Base-by-base conservation (phyloP, 306 rosid species). In the Sechiopsis laciniata region DNA sequence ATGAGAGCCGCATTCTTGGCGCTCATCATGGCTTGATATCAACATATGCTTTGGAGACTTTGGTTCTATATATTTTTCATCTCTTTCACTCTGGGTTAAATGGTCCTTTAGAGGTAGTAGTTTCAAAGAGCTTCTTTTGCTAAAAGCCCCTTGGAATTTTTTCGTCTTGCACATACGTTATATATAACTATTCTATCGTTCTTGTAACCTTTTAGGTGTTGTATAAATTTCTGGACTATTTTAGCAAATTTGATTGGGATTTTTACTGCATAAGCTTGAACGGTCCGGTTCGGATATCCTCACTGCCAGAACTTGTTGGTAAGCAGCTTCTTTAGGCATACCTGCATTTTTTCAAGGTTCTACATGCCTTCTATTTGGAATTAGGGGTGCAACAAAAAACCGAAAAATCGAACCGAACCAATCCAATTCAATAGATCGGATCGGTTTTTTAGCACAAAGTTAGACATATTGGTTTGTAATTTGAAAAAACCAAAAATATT, bases 241-340 rank as follows among this genome's bases (percentile, higher is more conserved):
- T 89, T 69, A 84, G 97, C 85, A 89, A 83, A 81, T 92, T 92
- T 80, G 96, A 92, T 75, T 89, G 97, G 97, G 95, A 92, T 75
- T 88, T 85, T 77, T 88, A 78, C 79, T 89, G 95, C 35, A 75
- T 92, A 50, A 89, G 96, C 88, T 85, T 92, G 84, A 85, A 85
- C 59, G 97, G 97, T 73, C 96, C 89, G 48, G 90, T 89, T 71
- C 75, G 86, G 79, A 88, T 78, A 82, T 89, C 94, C 29, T 91
- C 93, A 51, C 75, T 82, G 60, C 86, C 94, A 16, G 83, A 86
- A 77, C 78, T 86, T 78, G 83, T 78, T 79, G 94, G 97, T 91
- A 74, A 77, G 91, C 40, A 60, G 65, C 54, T 32, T 76, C 53
- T 15, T 37, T 73, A 14, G 35, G 53, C 13, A 19, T 55, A 12